Percentiles rank a stretch among this genome's conserved stretches.
These are phyloP conservation scores for Lepidium campestre DNA, from an alignment of 441 rosid genomes.

Conservation along the genomic window DNA sequence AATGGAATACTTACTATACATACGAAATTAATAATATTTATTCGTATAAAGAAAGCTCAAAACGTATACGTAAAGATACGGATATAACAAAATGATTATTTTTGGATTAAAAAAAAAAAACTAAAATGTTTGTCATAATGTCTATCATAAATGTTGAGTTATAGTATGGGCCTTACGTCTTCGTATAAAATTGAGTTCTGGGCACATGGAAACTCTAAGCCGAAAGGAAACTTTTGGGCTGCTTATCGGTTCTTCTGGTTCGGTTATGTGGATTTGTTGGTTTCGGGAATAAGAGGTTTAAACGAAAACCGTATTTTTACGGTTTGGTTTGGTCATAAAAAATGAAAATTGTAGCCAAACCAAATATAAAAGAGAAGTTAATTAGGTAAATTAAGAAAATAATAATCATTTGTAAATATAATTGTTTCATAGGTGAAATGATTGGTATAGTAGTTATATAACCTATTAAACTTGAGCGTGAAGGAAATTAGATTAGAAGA, in stretches of 20 bases:
- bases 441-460: conserved; percentile 6
- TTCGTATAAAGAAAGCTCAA: not conserved
- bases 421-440: conserved; percentile 10
- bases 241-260: no score
- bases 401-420: not conserved
- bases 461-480: conserved; percentile 18
- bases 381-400: not conserved
- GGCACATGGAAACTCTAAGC: not conserved
- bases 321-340: not conserved
- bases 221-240: not conserved
- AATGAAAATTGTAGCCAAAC: not conserved
- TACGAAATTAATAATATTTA: not conserved
- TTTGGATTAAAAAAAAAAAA: not conserved
- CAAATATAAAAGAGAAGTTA: not conserved
- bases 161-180: conserved; percentile 1
- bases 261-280: no score
- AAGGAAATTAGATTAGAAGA: conserved; percentile 19
- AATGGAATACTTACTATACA: not conserved
- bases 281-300: not conserved
- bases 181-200: not conserved
- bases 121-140: not conserved
- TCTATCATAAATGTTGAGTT: not conserved
- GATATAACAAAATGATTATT: not conserved
- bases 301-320: not conserved
- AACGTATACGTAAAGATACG: conserved; percentile 5